Evolutionary conservation across 163 green algal genomes (phyloP).

Genomic region (Scenedesmus sp.): DNA sequence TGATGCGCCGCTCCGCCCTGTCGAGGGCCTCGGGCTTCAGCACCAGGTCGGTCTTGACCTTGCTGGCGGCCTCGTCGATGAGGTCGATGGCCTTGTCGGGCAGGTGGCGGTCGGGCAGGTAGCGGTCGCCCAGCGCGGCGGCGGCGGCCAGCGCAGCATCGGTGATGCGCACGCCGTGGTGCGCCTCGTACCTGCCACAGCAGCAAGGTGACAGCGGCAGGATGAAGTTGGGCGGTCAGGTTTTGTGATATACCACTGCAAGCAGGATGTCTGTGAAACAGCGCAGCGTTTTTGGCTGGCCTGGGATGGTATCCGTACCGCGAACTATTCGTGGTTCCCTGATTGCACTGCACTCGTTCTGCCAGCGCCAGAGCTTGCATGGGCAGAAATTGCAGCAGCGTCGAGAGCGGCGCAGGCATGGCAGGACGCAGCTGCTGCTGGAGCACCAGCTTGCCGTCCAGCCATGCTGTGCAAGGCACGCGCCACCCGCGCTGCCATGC

Average conservation of each 20-base stretch:
- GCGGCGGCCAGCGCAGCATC: conserved; percentile 71
- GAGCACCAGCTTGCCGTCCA: no score
- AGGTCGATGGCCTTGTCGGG: conserved; percentile 95
- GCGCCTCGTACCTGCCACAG: conserved; percentile 69
- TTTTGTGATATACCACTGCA: not conserved
- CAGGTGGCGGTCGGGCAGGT: conserved; percentile 81
- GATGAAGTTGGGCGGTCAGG: not conserved
- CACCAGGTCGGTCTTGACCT: conserved; percentile 96
- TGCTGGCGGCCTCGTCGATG: conserved; percentile 91
- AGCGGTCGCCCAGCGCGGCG: conserved; percentile 72
- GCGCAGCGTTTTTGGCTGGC: no score
- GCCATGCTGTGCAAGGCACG: no score
- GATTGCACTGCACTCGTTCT: no score
- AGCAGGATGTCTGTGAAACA: no score
- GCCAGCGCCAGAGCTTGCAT: no score
- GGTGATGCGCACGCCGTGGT: conserved; percentile 71
- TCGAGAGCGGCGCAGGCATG: no score
- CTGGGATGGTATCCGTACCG: no score
- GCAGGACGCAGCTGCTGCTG: no score
- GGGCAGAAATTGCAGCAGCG: no score
- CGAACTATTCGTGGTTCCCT: no score
- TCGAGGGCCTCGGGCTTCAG: conserved; percentile 91
- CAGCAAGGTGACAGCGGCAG: not conserved
- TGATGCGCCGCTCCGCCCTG: conserved; percentile 87
- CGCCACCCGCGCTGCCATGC: no score